Base-by-base conservation (phyloP, 495 filamentous ascomycete species). In the Aspergillus avenaceus region DNA sequence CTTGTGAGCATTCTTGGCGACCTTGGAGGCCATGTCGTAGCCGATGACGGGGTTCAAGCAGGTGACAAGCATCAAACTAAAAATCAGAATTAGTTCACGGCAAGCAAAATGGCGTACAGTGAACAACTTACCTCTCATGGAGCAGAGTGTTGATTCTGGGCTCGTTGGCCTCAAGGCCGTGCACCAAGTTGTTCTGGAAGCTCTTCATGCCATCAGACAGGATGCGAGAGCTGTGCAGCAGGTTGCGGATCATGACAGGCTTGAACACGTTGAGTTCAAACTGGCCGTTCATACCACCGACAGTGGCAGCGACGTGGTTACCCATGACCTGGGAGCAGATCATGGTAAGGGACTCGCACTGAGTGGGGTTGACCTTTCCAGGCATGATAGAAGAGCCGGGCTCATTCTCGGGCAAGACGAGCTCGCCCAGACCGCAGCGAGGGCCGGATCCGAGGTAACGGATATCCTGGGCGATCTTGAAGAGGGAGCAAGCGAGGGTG, bases 251-350 rank as follows among this genome's bases (percentile, higher is more conserved):
- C 61, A 98, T 77, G 36, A 97, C 79, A 26, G 93, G 93, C 80
- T 98, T 98, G 83, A 96, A 98, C 38, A 98, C 93, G 70, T 98
- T 98, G 58, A 98, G 82, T 69, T 98, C 93, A 61, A 98, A 98
- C 74, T 98, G 95, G 49, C 93, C 93, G 74, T 92, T 95, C 79
- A 95, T 95, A 60, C 92, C 93, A 50, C 90, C 88, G 45, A 97
- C 84, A 16, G 92, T 96, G 38, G 87, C 81, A 25, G 93, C 88
- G 37, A 86, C 85, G 69, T 98, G 84, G 77, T 98, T 98, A 58
- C 93, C 93, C 81, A 97, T 95, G 28, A 98, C 95, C 70, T 98
- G 93, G 3, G 90, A 82, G 76, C 91, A 97, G 47, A 98, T 71
- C 93, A 98, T 98, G 53, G 93, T 98, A 67, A 98, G 74, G 29